Percentiles rank a stretch among this genome's conserved stretches.
Conservation (phyloP, 768 basidiomycete genomes). For the Phylloporus sp. region DNA sequence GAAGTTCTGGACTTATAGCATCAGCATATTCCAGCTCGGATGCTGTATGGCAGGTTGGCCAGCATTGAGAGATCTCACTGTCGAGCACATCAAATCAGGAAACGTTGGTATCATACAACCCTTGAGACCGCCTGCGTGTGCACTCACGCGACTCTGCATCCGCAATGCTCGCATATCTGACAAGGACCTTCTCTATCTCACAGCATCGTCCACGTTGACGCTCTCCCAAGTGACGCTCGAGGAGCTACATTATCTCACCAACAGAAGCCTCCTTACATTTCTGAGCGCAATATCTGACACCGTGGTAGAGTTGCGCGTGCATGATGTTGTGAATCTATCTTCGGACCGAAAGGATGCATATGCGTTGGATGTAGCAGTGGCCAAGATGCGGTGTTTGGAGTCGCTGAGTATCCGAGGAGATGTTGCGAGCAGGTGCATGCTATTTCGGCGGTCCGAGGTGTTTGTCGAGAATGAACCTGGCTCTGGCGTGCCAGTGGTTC, state of each 20-base stretch:
- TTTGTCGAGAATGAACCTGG: no score
- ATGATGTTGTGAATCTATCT: neutral
- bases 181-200: neutral
- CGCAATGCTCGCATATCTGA: neutral
- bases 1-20: neutral
- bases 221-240: neutral
- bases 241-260: neutral
- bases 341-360: neutral
- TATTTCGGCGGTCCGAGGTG: neutral
- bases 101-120: no score
- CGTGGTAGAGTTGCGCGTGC: neutral
- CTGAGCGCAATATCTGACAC: neutral
- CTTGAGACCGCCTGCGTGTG: no score
- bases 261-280: neutral
- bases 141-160: neutral
- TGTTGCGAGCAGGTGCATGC: neutral
- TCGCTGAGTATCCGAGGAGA: neutral
- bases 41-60: neutral
- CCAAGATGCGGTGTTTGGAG: neutral
- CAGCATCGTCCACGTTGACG: neutral
- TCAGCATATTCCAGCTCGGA: neutral
- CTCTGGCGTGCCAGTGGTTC: neutral
- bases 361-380: neutral
- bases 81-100: no score
- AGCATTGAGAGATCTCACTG: no score